Base-by-base conservation (phyloP, 106 monocot species). In the Alisma plantagoaquatica region DNA sequence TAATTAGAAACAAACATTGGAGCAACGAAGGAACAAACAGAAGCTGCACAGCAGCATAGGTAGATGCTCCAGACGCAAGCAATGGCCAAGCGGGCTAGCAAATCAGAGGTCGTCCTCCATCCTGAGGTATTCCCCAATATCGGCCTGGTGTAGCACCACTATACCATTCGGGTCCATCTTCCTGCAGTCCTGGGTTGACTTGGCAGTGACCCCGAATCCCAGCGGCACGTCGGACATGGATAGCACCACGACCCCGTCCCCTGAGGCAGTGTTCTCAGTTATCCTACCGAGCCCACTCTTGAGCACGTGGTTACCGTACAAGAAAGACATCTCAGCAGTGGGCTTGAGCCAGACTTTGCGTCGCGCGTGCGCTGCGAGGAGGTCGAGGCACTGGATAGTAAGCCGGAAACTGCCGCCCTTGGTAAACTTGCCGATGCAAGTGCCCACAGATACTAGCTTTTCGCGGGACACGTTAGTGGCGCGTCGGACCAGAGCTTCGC, bases 291-390 rank as follows among this genome's bases (percentile, higher is more conserved):
- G 62, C 15, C 75, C 75, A 1, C 67, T 75, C 64, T 96, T 96
- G 43, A 89, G 61, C 6, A 88, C 84, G 14, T 80, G 69, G 67
- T 87, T 84, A 0, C 88, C 83, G 21, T 76, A 84, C 41, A 83
- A 53, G 43, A 88, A 88, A 11, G 79, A 66, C 77, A 74, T 75
- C 73, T 96, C 84, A 9, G 88, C 60, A 4, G 77, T 67, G 20
- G 84, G 77, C 56, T 96, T 96, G 24, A 96, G 71, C 88, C 94
- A 96, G 20, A 96, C 73, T 58, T 81, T 84, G 77, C 73, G 69
- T 16, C 94, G 68, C 17, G 84, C 80, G 55, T 88, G 88, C 12
- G 87, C 83, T 23, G 96, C 72, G 33, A 98, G 70, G 46, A 98
- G 78, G 57, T 98, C 89, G 29, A 98, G 84, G 20, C 57, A 73